Conservation (phyloP, 805 yeast species). For the Saccharomyces eubayanus region DNA sequence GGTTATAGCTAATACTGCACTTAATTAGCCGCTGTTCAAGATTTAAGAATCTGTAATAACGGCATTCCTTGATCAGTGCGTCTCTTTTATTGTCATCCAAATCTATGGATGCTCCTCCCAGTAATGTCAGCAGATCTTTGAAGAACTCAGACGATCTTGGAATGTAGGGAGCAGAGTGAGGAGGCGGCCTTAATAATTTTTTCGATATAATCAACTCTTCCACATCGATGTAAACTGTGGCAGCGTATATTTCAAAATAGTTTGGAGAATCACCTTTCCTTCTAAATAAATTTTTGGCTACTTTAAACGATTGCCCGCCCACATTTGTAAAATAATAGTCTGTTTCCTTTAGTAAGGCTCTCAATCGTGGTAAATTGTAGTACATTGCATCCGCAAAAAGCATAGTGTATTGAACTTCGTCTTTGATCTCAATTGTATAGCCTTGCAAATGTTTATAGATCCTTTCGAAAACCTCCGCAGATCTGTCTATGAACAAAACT, state of each 20-base stretch:
- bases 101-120: constrained; percentile 46
- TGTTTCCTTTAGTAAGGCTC: constrained; percentile 40
- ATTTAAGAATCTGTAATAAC: constrained; percentile 66
- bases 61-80: constrained; percentile 57
- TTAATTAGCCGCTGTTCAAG: constrained; percentile 64
- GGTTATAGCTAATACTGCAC: constrained; percentile 43
- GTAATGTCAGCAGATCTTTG: constrained; percentile 43
- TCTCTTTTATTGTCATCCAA: constrained; percentile 51
- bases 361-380: constrained; percentile 54
- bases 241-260: constrained; percentile 58
- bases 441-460: constrained; percentile 76
- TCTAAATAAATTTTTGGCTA: constrained; percentile 47
- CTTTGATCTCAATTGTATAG: constrained; percentile 52
- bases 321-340: constrained; percentile 47
- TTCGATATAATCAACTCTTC: constrained; percentile 33
- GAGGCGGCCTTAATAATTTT: constrained; percentile 67
- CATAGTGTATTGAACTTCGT: constrained; percentile 54
- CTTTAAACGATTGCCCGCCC: constrained; percentile 51
- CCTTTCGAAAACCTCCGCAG: constrained; percentile 56
- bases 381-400: constrained; percentile 64
- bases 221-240: constrained; percentile 44
- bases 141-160: constrained; percentile 49
- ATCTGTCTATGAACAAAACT: constrained; percentile 61
- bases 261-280: constrained; percentile 69
- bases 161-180: constrained; percentile 47